Evolutionary conservation across 108 stramenopile genomes (phyloP), one percentile per base, ranked within the genome.

Genomic region (Craspedostauros australis): DNA sequence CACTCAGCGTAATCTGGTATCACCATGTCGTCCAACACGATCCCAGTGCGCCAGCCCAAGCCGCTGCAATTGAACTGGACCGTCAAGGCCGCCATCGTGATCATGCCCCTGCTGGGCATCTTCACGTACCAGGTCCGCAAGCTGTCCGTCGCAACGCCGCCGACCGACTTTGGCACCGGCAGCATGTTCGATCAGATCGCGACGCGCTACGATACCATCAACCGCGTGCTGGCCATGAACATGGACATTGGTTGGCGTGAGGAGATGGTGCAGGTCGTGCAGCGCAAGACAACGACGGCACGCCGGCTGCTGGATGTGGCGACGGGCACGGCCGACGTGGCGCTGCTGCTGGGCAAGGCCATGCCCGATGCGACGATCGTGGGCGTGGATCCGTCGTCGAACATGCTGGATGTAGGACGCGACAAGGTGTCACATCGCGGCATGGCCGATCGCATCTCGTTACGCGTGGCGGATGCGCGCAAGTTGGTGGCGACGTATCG

Each of bases 251-350:
- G 79, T 32, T 95, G 95, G 95, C 64, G 95, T 25, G 46, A 68
- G 54, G 46, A 41, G 16, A 75, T 95, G 82, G 4, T 39, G 53
- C 20, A 16, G 11, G 7, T 12, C 5, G 9, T 14, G 39, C 15
- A 30, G 15, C 31, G 12, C n/a, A 6, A 5, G 15, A 20, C 6
- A 61, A 6, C 23, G 5, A 25, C 12, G 50, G 39, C 39, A 45
- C n/a, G 40, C 27, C 22, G 31, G 32, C 18, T 79, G 11, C 47
- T 93, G 27, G 89, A 95, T 57, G 49, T 95, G 38, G 88, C 91
- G 24, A 95, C 95, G 1, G 93, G 93, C 12, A 94, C 93, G 0
- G 95, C 93, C 1, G 95, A 95, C 54, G 95, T 95, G n/a, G 92
- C 95, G 15, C 67, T 95, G 32, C 73, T 92, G 46, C 45, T 90